Conservation (phyloP, 352 stramenopile genomes). For the Phytophthora citrophthora region DNA sequence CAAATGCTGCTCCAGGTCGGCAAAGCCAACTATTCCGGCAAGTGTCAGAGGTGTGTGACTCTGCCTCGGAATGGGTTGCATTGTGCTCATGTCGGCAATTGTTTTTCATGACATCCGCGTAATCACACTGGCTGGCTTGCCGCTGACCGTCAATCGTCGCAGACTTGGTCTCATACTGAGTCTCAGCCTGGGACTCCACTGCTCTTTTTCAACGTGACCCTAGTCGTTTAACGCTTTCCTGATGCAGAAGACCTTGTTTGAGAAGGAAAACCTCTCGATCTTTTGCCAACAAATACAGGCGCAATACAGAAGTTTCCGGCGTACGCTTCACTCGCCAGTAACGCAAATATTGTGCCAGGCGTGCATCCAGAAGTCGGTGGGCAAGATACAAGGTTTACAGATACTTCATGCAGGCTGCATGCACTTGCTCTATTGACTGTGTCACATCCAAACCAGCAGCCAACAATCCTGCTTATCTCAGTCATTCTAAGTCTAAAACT, state of each 20-base stretch:
- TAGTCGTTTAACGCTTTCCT: background rate
- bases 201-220: background rate
- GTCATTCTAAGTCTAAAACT: background rate
- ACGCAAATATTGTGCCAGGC: background rate
- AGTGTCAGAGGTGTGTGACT: too few species aligned
- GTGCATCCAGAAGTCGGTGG: background rate
- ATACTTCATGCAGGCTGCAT: too few species aligned
- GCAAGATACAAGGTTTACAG: background rate
- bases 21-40: too few species aligned
- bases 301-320: background rate
- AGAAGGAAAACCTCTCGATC: background rate
- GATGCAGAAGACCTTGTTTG: background rate
- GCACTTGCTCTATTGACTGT: background rate
- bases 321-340: background rate
- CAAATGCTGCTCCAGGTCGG: too few species aligned
- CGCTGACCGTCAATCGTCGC: conserved; percentile 4
- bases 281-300: background rate
- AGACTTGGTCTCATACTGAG: background rate
- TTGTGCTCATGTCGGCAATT: too few species aligned
- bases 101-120: too few species aligned
- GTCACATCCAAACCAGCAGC: conserved; percentile 1
- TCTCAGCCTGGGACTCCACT: too few species aligned
- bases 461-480: background rate
- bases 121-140: background rate
- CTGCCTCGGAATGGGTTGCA: too few species aligned